phyloP scores from a whole-genome alignment of 2,329 filamentous ascomycete species.

The Elsinoe australis region DNA sequence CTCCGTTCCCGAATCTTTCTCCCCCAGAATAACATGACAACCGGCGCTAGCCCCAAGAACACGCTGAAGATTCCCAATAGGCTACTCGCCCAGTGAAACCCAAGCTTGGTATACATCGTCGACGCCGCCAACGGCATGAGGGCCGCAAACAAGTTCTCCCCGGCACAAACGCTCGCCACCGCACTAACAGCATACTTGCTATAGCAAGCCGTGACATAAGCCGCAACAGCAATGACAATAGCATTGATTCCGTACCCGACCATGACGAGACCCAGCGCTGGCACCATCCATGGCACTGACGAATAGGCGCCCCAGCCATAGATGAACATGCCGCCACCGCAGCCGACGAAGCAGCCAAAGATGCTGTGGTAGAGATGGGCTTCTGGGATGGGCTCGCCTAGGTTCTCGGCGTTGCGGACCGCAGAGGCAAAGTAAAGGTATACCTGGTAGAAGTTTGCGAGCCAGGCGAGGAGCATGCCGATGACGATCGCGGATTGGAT shows the following conservation, averaged over 20 bases:
- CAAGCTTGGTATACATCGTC: slow-evolving; percentile 42
- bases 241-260: slow-evolving; percentile 45
- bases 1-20: slow-evolving; percentile 27
- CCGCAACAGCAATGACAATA: slow-evolving; percentile 40
- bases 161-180: slow-evolving; percentile 42
- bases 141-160: slow-evolving; percentile 44
- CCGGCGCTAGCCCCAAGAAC: slow-evolving; percentile 38
- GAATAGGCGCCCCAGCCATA: slow-evolving; percentile 45
- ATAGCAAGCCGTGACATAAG: slow-evolving; percentile 46
- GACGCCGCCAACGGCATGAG: slow-evolving; percentile 43
- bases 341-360: slow-evolving; percentile 39
- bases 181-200: slow-evolving; percentile 43
- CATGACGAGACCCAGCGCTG: slow-evolving; percentile 40
- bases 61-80: slow-evolving; percentile 41
- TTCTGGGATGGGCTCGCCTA: slow-evolving; percentile 37
- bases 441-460: slow-evolving; percentile 31
- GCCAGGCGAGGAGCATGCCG: slow-evolving; percentile 39
- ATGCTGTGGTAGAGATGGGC: slow-evolving; percentile 40
- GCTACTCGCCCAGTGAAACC: slow-evolving; percentile 44
- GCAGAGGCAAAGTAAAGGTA: slow-evolving; percentile 37
- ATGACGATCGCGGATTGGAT: slow-evolving; percentile 41
- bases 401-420: slow-evolving; percentile 31
- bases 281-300: slow-evolving; percentile 40
- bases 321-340: slow-evolving; percentile 44
- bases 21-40: slow-evolving; percentile 36